Evolutionary conservation across 2,329 filamentous ascomycete genomes (phyloP), one percentile per base, ranked within the genome.

Genomic region (Ophiostoma quercus): DNA sequence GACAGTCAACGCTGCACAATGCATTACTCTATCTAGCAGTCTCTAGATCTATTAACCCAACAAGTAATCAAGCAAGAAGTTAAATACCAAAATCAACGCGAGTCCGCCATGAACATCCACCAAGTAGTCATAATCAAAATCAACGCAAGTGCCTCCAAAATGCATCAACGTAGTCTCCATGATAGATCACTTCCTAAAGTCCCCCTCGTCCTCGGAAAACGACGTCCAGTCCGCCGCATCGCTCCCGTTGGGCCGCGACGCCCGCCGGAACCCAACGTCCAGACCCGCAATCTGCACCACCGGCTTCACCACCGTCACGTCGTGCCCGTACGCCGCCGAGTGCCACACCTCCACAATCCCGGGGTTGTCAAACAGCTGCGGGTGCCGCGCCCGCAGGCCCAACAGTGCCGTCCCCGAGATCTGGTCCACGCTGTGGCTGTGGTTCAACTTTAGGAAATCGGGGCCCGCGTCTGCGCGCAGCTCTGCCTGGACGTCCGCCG

Each of bases 391-490:
- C 69, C 82, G 80, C 84, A 89, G 83, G 37, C 81, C 82, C 70
- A 81, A 82, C 73, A 90, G 76, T 8, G 86, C 87, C 1, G 84
- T 83, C 65, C 84, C 85, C 0, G 87, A 87, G 51, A 90, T 87
- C 65, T 88, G 85, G 70, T 90, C 88, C 1, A 90, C 87, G 72
- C 86, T 89, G 74, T 90, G 84, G 66, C 83, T 82, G 74, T 90
- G 87, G 1, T 47, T 78, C 68, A 90, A 75, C 6, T 80, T 78
- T 37, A 88, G 83, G 74, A 90, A 89, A 1, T 84, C 82, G 0
- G 79, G 76, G 0, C 84, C 83, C 71, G 70, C 72, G 1, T 9
- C 16, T n/a, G 68, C 41, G 25, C 84, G 82, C 25, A 90, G 77
- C 67, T 81, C 74, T 12, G 81, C 77, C 77, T 89, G 84, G 1